Evolutionary conservation across 2,329 filamentous ascomycete species (phyloP), one percentile per base, ranked within the genome.

Genomic region (Hypoxylon sp.): DNA sequence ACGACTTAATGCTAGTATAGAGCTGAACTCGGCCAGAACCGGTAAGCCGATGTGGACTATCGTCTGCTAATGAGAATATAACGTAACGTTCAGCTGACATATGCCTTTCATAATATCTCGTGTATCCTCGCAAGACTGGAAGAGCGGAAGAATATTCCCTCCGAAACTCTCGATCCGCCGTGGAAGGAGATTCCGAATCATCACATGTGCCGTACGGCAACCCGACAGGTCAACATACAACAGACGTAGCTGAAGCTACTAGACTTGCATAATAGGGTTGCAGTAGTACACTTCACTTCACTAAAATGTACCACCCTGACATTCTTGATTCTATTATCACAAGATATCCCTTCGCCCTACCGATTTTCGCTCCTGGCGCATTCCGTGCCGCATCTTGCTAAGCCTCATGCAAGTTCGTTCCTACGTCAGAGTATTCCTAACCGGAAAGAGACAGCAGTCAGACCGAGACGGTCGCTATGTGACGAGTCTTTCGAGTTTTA

Each of bases 21-120:
- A 69, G 67, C 67, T 69, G 67, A 69, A 69, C 45, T 32, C 17
- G 25, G n/a, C 67, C 60, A 13, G 56, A 65, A 67, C n/a, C 2
- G 64, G 67, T 60, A 67, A 67, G 30, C 67, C 53, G 60, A 59
- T 13, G 60, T 43, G 28, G 19, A 64, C 52, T 64, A 67, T 63
- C 48, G 53, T 34, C 41, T 61, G 23, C 46, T 49, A 48, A 46
- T 32, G 32, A 53, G 30, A 34, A 49, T 55, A 23, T 56, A 52
- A 55, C 21, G 48, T 38, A 11, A 25, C 17, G 3, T 64, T 69
- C 67, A 67, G 67, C 67, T 64, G 38, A 19, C 28, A 23, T 19
- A 46, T 17, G 17, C 25, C 19, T 36, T 30, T 60, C 30, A 21
- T 3, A 7, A 23, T 51, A 34, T 28, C 55, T 19, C 13, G 14